These are phyloP conservation scores for Andrographis paniculata DNA, from an alignment of 305 asterid species.

Conservation along the genomic window DNA sequence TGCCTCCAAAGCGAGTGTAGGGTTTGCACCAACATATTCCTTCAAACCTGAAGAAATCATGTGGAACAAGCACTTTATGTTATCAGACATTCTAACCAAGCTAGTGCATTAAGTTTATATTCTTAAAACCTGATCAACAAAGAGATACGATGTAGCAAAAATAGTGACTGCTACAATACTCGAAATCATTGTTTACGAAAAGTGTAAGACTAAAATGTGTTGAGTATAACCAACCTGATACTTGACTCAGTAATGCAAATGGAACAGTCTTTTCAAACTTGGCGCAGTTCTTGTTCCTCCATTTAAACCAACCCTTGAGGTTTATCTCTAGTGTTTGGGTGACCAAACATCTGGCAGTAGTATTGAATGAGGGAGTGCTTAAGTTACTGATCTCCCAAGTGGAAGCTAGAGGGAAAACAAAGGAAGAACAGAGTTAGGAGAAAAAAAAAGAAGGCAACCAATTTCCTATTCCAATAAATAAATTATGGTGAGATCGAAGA, in stretches of 20 bases:
- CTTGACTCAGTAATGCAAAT: constrained; percentile 86
- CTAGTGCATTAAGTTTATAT: background rate
- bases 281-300: constrained; percentile 64
- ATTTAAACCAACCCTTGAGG: constrained; percentile 72
- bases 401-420: constrained; percentile 54
- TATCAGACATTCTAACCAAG: background rate
- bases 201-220: too few relatives aligned
- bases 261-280: constrained; percentile 85
- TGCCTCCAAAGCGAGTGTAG: constrained; percentile 41
- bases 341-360: constrained; percentile 59
- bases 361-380: constrained; percentile 37
- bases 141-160: too few relatives aligned
- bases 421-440: constrained; percentile 23
- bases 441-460: constrained; percentile 5
- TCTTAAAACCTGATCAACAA: background rate
- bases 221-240: constrained; percentile 62
- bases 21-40: constrained; percentile 93
- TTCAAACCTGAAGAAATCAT: constrained; percentile 60
- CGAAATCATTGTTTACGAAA: too few relatives aligned
- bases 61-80: constrained; percentile 15
- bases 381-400: constrained; percentile 90
- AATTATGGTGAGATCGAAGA: too few relatives aligned
- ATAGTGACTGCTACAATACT: too few relatives aligned
- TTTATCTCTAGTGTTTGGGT: constrained; percentile 84
- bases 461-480: too few relatives aligned